phyloP scores from a whole-genome alignment of 495 filamentous ascomycete species.

The Margaritispora aquatica region DNA sequence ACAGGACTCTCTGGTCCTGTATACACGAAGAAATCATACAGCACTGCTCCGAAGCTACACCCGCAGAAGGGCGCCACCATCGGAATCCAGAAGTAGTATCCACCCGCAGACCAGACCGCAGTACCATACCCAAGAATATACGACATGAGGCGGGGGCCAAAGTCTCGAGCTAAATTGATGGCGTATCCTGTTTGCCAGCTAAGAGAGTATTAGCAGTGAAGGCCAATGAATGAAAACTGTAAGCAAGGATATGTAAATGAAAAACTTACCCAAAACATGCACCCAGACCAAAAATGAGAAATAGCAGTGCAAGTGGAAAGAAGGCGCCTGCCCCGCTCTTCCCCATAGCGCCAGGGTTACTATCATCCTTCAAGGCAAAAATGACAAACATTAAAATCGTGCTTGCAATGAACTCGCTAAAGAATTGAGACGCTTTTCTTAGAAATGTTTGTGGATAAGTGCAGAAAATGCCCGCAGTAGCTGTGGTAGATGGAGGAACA shows the following conservation, averaged over 20 bases:
- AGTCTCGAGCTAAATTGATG: slow-evolving; percentile 60
- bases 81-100: slow-evolving; percentile 37
- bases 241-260: too few species aligned
- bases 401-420: slow-evolving; percentile 57
- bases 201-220: too few species aligned
- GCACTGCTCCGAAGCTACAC: slow-evolving; percentile 35
- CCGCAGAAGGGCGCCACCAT: slow-evolving; percentile 41
- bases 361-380: slow-evolving; percentile 59
- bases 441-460: slow-evolving; percentile 59
- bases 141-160: slow-evolving; percentile 53
- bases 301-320: slow-evolving; percentile 53
- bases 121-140: slow-evolving; percentile 57
- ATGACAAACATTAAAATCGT: slow-evolving; percentile 61
- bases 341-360: slow-evolving; percentile 37
- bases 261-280: slow-evolving; percentile 67
- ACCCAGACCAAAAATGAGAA: slow-evolving; percentile 59
- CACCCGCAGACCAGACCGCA: slow-evolving; percentile 53
- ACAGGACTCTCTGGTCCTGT: slow-evolving; percentile 33
- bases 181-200: slow-evolving; percentile 62
- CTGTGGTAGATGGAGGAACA: slow-evolving; percentile 38
- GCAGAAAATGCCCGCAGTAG: slow-evolving; percentile 60
- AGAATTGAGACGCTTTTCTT: slow-evolving; percentile 52
- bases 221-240: too few species aligned
- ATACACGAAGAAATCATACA: slow-evolving; percentile 50
- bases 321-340: slow-evolving; percentile 35